Evolutionary conservation across 1,284 basidiomycete species (phyloP).

Genomic region (Pseudozyma tsukubaensis): DNA sequence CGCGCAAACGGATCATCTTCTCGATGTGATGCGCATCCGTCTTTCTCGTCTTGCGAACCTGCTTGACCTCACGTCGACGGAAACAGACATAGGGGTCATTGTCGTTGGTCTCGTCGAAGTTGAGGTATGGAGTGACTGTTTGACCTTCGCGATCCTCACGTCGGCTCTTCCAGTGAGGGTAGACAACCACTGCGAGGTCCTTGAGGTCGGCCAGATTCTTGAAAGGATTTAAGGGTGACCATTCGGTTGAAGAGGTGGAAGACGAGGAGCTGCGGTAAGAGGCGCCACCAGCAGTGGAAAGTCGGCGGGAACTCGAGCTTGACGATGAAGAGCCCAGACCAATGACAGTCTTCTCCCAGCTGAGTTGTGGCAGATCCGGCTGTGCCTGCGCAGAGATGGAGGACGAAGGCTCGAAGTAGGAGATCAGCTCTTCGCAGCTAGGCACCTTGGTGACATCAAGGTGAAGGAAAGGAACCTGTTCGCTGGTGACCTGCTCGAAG

Average conservation of each 20-base stretch:
- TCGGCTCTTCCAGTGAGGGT: constrained; percentile 66
- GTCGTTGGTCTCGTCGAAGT: constrained; percentile 86
- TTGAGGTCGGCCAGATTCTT: constrained; percentile 63
- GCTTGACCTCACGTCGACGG: constrained; percentile 92
- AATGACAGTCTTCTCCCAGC: constrained; percentile 45
- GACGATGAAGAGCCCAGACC: constrained; percentile 21
- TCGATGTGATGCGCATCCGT: constrained; percentile 67
- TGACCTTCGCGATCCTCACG: constrained; percentile 63
- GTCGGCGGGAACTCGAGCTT: constrained; percentile 22
- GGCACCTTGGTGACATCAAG: constrained; percentile 71
- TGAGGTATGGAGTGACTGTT: constrained; percentile 58
- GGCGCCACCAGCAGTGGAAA: constrained; percentile 15
- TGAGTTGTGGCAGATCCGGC: constrained; percentile 58
- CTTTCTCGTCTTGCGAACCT: constrained; percentile 87
- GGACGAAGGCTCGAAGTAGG: constrained; percentile 60
- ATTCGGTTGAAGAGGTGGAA: constrained; percentile 21
- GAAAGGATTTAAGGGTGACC: constrained; percentile 63
- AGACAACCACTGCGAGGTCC: constrained; percentile 52
- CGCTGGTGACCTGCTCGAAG: constrained; percentile 90
- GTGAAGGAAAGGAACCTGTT: constrained; percentile 88
- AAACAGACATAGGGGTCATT: constrained; percentile 99
- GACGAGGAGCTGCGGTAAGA: neutral
- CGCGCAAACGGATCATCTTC: constrained; percentile 64
- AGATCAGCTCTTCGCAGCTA: constrained; percentile 51
- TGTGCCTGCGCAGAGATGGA: constrained; percentile 48